Evolutionary conservation across 257 asterid genomes (phyloP), one percentile per base, ranked within the genome.

Genomic region (Nyctanthes arbortristis): DNA sequence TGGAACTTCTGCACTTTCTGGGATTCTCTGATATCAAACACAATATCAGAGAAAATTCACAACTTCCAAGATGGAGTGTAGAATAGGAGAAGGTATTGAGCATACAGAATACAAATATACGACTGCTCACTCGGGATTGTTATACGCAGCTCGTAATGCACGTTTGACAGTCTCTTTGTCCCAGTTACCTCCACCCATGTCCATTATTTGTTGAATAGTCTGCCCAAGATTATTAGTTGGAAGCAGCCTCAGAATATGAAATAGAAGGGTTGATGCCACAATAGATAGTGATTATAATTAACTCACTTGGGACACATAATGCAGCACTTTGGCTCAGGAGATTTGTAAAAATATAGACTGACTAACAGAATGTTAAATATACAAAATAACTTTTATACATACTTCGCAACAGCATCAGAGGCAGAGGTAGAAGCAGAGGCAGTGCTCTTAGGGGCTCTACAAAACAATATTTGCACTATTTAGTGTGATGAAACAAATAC

Each of bases 181-280:
- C 97, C 97, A 92, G 45, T 78, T 83, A 36, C 95, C 97, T 52
- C 96, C 97, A 11, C 97, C 96, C 95, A 91, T 82, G 78, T 91
- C 95, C 75, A 91, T 73, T 69, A 91, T 62, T 67, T 89, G 93
- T 78, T 91, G 91, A 70, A 89, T 80, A 12, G 91, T 85, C 68
- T 74, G 81, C 69, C 89, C 96, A 28, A 84, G 75, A 81, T 72
- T 80, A 66, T 66, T 78, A 72, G 81, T 31, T 81, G 64, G 92
- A 79, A 76, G 90, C 93, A 76, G 79, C 81, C 79, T 74, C 62
- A 31, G 40, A 49, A 69, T 71, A 75, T 33, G 49, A 62, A 73
- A 68, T 77, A 57, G 83, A 56, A 40, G 83, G 70, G 63, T 76
- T 82, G 60, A 90, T 91, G 84, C 34, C 73, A 57, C 36, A 72